Evolutionary conservation across 176 grass and related monocot genomes (phyloP).

Genomic region (Paspalum notatum): DNA sequence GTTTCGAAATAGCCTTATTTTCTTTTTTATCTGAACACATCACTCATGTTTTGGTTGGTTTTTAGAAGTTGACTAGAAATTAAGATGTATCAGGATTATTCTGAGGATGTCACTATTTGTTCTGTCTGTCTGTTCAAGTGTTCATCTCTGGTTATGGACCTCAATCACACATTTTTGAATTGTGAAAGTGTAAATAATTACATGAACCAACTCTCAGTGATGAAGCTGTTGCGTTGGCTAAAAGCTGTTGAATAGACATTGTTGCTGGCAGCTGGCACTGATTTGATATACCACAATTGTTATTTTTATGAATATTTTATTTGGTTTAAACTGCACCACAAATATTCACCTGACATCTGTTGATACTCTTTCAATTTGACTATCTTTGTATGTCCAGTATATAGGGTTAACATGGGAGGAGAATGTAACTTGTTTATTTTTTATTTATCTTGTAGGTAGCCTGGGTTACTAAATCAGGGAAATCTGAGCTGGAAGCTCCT

Average conservation of each 20-base stretch:
- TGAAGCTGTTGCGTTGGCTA: too few relatives aligned
- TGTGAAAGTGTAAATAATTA: too few relatives aligned
- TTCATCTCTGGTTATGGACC: too few relatives aligned
- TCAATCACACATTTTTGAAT: not conserved
- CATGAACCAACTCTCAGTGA: too few relatives aligned
- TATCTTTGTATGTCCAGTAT: not conserved
- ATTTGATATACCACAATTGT: not conserved
- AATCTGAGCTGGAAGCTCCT: constrained; percentile 73
- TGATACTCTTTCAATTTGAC: not conserved
- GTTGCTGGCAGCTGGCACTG: not conserved
- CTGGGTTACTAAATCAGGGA: constrained; percentile 78
- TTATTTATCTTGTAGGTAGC: constrained; percentile 55
- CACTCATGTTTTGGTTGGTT: too few relatives aligned
- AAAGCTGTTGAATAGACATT: not conserved
- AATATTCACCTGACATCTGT: not conserved
- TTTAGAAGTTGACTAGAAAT: too few relatives aligned
- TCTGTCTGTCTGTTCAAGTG: too few relatives aligned
- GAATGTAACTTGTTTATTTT: not conserved
- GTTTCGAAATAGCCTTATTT: not conserved
- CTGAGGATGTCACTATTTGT: not conserved
- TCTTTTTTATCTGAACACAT: not conserved
- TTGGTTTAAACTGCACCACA: too few relatives aligned
- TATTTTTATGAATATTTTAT: not conserved
- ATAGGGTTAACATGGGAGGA: not conserved
- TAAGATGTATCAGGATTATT: not conserved